Evolutionary conservation across 306 rosid species (phyloP), one percentile per base, ranked within the genome.

Genomic region (Prunus kanzakura): DNA sequence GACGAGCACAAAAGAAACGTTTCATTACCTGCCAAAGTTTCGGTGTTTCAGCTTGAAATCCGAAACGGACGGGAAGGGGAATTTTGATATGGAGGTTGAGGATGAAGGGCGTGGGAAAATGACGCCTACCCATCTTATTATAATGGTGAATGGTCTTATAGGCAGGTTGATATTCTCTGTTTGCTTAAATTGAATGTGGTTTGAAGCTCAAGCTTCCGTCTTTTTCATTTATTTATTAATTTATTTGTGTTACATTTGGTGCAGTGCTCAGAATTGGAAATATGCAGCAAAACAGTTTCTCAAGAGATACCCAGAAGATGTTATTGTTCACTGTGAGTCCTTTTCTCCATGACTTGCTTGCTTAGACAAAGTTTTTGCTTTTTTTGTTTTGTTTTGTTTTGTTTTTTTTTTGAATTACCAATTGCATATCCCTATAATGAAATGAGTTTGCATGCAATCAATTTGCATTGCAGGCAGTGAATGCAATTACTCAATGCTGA

Each of bases 191-290:
- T 51, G 56, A 15, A 22, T 43, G 67, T 22, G 63, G 55, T 20
- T 41, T 57, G 14, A 19, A 43, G 4, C 2, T 7, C n/a, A 69
- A 50, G 69, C 35, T 73, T 73, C 27, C 25, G 19, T 19, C 29
- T 58, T 73, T 60, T 45, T 35, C 16, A 2, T 46, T 0, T 12
- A 43, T 22, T 14, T 22, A 11, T 1, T 38, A 0, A 8, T 41
- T 3, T 11, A 6, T 32, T 9, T 11, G 25, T 32, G 38, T 4
- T 4, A 32, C 38, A 23, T 50, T 14, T 29, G 52, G 56, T 85
- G 78, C 85, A 93, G 98, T 69, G 91, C 98, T 56, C 75, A 87
- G 47, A 75, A 91, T 87, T 93, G 98, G 96, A 89, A 86, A 77
- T 93, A 77, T 81, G 91, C 90, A 51, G 97, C 97, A 12, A 80